A percentile compares a stretch with the other conserved stretches of the same genome.
phyloP scores from a whole-genome alignment of 2,329 filamentous ascomycete species.

The Fusarium dimerum region DNA sequence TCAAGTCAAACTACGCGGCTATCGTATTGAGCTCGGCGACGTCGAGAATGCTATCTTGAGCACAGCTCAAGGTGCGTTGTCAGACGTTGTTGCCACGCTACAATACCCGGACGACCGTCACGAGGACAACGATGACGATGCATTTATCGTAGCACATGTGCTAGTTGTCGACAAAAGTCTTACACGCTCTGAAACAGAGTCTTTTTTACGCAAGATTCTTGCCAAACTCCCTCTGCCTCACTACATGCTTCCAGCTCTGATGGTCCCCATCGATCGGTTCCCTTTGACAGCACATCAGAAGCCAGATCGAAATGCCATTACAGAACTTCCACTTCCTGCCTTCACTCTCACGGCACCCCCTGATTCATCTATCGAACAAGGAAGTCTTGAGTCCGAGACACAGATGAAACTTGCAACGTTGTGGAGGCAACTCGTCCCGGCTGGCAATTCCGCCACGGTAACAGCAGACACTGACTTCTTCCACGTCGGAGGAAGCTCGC shows the following conservation, averaged over 20 bases:
- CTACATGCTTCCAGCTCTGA: neutral
- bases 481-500: neutral
- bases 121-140: too few relatives aligned
- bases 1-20: constrained; percentile 47
- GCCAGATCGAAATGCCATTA: neutral
- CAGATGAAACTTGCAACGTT: neutral
- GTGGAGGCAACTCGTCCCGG: neutral
- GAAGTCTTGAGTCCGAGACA: too few relatives aligned
- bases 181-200: too few relatives aligned
- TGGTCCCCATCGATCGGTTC: neutral
- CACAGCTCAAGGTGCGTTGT: constrained; percentile 1
- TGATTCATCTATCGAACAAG: too few relatives aligned
- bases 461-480: neutral
- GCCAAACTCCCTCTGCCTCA: neutral
- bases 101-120: too few relatives aligned
- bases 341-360: too few relatives aligned
- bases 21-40: constrained; percentile 49
- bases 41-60: constrained; percentile 11
- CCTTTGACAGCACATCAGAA: neutral
- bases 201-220: too few relatives aligned
- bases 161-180: too few relatives aligned
- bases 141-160: too few relatives aligned
- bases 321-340: neutral
- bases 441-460: neutral
- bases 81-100: too few relatives aligned